phyloP scores from a whole-genome alignment of 768 basidiomycete species.

The Lactarius pseudohatsudake region DNA sequence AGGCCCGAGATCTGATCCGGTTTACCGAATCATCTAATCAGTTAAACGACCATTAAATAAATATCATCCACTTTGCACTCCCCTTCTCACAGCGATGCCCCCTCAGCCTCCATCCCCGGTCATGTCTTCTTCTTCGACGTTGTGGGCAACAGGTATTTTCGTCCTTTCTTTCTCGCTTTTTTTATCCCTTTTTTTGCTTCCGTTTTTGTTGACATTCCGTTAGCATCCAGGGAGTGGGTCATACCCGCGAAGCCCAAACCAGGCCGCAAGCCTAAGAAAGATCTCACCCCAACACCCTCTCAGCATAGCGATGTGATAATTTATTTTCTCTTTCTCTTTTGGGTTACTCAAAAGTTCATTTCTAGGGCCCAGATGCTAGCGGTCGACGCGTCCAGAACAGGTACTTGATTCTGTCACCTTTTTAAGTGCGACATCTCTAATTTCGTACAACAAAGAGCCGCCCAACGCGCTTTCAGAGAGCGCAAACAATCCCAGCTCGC shows the following conservation, averaged over 20 bases:
- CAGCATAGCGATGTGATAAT: constrained; percentile 51
- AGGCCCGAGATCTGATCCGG: constrained; percentile 14
- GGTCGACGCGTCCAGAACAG: constrained; percentile 78
- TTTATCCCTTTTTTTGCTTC: constrained; percentile 14
- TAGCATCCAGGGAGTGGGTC: constrained; percentile 89
- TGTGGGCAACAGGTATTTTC: constrained; percentile 74
- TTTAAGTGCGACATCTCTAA: constrained; percentile 6
- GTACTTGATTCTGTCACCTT: constrained; percentile 32
- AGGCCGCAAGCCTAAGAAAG: constrained; percentile 85
- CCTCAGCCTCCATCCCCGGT: constrained; percentile 29
- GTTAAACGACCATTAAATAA: constrained; percentile 37
- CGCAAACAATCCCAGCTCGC: constrained; percentile 86
- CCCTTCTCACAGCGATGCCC: constrained; percentile 27
- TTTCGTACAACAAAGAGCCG: constrained; percentile 52
- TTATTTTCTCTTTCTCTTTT: constrained; percentile 5
- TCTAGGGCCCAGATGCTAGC: constrained; percentile 46
- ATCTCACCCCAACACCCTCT: constrained; percentile 40
- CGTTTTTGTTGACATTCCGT: constrained; percentile 20
- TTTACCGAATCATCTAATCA: constrained; percentile 47
- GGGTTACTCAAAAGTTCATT: constrained; percentile 28
- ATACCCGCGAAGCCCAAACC: constrained; percentile 86
- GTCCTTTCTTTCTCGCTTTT: constrained; percentile 19
- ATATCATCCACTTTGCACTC: constrained; percentile 5
- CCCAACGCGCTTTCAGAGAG: constrained; percentile 87
- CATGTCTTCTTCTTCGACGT: constrained; percentile 50